Conservation (phyloP, 805 yeast genomes). For the Scheffersomyces stipitis region DNA sequence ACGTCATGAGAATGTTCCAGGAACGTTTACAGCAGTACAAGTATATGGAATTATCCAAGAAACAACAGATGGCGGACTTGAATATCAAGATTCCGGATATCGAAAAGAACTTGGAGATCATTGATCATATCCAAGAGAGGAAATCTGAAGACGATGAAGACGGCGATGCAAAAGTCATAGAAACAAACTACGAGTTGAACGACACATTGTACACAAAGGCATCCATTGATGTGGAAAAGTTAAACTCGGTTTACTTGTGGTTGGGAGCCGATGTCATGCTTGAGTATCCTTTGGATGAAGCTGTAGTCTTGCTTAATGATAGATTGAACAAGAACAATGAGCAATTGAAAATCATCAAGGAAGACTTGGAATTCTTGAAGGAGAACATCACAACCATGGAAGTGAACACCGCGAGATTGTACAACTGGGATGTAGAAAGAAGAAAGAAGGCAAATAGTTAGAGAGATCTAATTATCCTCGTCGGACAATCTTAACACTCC, state of each 20-base stretch:
- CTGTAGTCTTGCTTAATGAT: slow-evolving; percentile 62
- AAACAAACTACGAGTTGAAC: slow-evolving; percentile 85
- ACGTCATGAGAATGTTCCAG: slow-evolving; percentile 72
- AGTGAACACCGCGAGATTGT: slow-evolving; percentile 91
- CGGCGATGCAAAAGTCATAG: slow-evolving; percentile 34
- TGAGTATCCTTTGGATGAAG: slow-evolving; percentile 90
- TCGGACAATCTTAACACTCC: too few relatives aligned
- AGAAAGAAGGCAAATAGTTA: slow-evolving; percentile 49
- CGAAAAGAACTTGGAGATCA: slow-evolving; percentile 76
- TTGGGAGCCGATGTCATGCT: slow-evolving; percentile 98
- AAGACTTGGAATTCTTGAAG: slow-evolving; percentile 79
- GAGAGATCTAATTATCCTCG: too few relatives aligned
- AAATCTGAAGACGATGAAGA: slow-evolving; percentile 33
- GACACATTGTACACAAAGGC: slow-evolving; percentile 92
- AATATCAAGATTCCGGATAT: slow-evolving; percentile 87
- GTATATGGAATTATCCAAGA: slow-evolving; percentile 71
- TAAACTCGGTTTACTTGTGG: slow-evolving; percentile 77
- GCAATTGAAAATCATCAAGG: slow-evolving; percentile 63
- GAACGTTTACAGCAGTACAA: slow-evolving; percentile 87
- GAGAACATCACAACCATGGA: slow-evolving; percentile 97
- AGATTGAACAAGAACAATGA: slow-evolving; percentile 64
- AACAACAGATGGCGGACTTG: slow-evolving; percentile 50
- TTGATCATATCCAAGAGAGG: slow-evolving; percentile 55
- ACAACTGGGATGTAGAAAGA: slow-evolving; percentile 85
- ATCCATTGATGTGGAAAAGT: slow-evolving; percentile 54